Evolutionary conservation across 2,329 filamentous ascomycete species (phyloP).

Genomic region (Diaporthe batatas): DNA sequence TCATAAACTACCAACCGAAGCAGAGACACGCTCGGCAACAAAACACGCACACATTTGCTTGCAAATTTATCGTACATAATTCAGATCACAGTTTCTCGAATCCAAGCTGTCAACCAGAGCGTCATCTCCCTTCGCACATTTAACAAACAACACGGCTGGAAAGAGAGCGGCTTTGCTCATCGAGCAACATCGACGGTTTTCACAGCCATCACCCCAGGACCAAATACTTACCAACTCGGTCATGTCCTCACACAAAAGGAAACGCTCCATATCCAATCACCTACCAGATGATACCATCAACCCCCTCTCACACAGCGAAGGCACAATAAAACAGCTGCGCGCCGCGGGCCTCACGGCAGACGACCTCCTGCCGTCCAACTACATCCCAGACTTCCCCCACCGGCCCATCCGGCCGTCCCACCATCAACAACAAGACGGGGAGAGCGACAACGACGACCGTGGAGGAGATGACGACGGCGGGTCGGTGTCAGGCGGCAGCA

Average conservation of each 20-base stretch:
- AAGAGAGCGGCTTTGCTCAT: conserved; percentile 8
- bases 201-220: conserved; percentile 34
- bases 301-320: conserved; percentile 67
- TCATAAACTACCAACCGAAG: background rate
- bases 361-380: conserved; percentile 57
- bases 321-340: conserved; percentile 65
- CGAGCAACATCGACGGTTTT: background rate
- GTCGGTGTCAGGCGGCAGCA: background rate
- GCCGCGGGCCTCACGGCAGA: conserved; percentile 65
- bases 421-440: background rate
- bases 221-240: background rate
- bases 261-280: conserved; percentile 47
- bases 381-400: conserved; percentile 65
- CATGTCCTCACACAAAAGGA: conserved; percentile 51
- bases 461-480: conserved; percentile 33
- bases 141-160: no score
- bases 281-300: conserved; percentile 60
- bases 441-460: background rate
- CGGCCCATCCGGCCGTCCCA: conserved; percentile 45
- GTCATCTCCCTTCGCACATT: background rate
- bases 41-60: background rate
- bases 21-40: background rate
- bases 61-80: background rate
- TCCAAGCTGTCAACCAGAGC: no score
- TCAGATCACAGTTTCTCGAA: background rate